phyloP scores from a whole-genome alignment of 2,329 filamentous ascomycete genomes.

The Aaosphaeria pasadenensis region DNA sequence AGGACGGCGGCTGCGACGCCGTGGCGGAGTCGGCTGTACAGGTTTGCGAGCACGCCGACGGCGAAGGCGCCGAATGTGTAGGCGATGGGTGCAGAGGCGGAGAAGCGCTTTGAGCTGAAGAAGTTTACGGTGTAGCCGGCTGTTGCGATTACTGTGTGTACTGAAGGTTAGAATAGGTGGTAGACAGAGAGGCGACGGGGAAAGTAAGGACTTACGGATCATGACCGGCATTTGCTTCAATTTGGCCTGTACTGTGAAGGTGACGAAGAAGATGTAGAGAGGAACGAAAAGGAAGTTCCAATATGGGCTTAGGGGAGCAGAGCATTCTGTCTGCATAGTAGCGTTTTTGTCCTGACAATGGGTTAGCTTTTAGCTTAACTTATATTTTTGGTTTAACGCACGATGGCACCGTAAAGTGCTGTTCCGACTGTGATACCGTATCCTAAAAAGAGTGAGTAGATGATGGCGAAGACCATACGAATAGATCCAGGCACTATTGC shows the following conservation, averaged over 20 bases:
- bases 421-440: constrained; percentile 51
- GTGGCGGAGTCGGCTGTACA: constrained; percentile 66
- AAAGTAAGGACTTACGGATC: constrained; percentile 49
- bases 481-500: constrained; percentile 48
- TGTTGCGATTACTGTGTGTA: constrained; percentile 50
- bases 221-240: constrained; percentile 75
- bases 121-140: constrained; percentile 73
- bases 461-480: constrained; percentile 50
- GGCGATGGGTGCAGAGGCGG: constrained; percentile 67
- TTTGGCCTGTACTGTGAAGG: constrained; percentile 74
- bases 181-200: neutral
- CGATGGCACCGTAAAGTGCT: constrained; percentile 45
- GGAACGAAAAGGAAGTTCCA: constrained; percentile 70
- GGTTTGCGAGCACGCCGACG: constrained; percentile 72
- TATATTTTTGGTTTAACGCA: too few relatives aligned
- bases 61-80: constrained; percentile 74
- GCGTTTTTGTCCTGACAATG: constrained; percentile 36
- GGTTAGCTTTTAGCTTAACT: too few relatives aligned
- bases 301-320: constrained; percentile 46
- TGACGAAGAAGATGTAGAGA: constrained; percentile 69
- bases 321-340: constrained; percentile 41
- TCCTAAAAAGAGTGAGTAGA: constrained; percentile 51
- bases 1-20: constrained; percentile 42
- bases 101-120: constrained; percentile 66
- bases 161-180: neutral